Conservation (phyloP, 2,329 filamentous ascomycete species). For the Pestalotiopsis sp. region DNA sequence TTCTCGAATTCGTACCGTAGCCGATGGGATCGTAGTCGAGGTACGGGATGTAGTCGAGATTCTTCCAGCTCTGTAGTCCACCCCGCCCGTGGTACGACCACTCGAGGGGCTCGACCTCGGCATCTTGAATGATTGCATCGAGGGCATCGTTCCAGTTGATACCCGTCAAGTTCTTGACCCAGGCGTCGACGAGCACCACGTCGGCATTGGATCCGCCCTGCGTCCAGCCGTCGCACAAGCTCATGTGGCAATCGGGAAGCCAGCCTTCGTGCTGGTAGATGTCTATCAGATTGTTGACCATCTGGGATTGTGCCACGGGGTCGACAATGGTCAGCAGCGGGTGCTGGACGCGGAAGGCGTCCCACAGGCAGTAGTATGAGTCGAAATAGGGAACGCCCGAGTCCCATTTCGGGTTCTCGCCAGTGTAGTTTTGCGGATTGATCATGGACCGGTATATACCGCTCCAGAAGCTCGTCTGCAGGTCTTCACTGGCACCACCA, state of each 20-base stretch:
- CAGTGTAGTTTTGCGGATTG: constrained; percentile 68
- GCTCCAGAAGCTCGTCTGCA: constrained; percentile 65
- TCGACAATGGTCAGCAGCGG: constrained; percentile 67
- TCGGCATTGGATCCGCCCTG: constrained; percentile 72
- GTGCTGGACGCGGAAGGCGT: constrained; percentile 64
- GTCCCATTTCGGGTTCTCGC: constrained; percentile 65
- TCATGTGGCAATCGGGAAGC: constrained; percentile 72
- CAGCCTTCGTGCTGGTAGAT: constrained; percentile 68
- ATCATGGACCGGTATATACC: constrained; percentile 64
- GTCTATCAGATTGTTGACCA: constrained; percentile 67
- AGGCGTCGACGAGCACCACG: constrained; percentile 64
- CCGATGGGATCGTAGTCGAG: constrained; percentile 63
- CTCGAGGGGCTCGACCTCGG: constrained; percentile 61
- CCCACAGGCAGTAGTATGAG: constrained; percentile 62
- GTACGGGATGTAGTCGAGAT: constrained; percentile 65
- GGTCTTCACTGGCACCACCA: constrained; percentile 47
- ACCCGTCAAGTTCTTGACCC: constrained; percentile 61
- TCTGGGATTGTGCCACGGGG: constrained; percentile 58
- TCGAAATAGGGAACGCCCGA: constrained; percentile 67
- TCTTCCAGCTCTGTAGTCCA: constrained; percentile 68
- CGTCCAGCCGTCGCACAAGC: constrained; percentile 66
- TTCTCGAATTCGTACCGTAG: constrained; percentile 64
- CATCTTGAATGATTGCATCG: constrained; percentile 67
- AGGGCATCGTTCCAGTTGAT: constrained; percentile 65
- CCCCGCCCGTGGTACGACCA: constrained; percentile 69